Evolutionary conservation across 257 asterid genomes (phyloP).

Genomic region (Solanum bulbocastanum): DNA sequence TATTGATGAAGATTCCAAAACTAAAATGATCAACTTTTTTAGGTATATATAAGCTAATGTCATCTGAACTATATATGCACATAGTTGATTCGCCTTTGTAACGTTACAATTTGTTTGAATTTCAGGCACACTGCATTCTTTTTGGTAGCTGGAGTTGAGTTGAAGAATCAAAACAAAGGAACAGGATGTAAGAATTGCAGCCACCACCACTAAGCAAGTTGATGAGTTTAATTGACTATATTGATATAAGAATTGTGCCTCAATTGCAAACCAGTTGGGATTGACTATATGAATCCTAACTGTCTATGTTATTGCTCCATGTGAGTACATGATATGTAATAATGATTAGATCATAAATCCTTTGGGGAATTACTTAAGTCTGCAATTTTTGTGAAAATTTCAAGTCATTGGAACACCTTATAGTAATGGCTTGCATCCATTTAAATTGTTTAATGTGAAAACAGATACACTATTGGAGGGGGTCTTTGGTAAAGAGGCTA

Average conservation of each 20-base stretch:
- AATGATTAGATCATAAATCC: background rate
- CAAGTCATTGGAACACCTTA: background rate
- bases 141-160: constrained; percentile 81
- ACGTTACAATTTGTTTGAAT: background rate
- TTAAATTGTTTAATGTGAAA: background rate
- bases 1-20: constrained; percentile 69
- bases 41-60: constrained; percentile 43
- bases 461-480: background rate
- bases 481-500: too few species aligned
- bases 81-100: background rate
- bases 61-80: background rate
- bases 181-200: constrained; percentile 43
- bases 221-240: constrained; percentile 8
- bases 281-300: background rate
- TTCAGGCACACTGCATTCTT: constrained; percentile 95
- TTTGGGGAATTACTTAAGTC: background rate
- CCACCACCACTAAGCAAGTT: constrained; percentile 31
- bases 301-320: background rate
- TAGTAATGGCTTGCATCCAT: background rate
- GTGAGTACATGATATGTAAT: background rate
- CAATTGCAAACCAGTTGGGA: background rate
- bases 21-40: constrained; percentile 72
- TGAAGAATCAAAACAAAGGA: constrained; percentile 51
- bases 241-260: background rate
- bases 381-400: background rate